These are phyloP conservation scores for Ascodesmis nigricans DNA, from an alignment of 495 filamentous ascomycete species.

Conservation along the genomic window DNA sequence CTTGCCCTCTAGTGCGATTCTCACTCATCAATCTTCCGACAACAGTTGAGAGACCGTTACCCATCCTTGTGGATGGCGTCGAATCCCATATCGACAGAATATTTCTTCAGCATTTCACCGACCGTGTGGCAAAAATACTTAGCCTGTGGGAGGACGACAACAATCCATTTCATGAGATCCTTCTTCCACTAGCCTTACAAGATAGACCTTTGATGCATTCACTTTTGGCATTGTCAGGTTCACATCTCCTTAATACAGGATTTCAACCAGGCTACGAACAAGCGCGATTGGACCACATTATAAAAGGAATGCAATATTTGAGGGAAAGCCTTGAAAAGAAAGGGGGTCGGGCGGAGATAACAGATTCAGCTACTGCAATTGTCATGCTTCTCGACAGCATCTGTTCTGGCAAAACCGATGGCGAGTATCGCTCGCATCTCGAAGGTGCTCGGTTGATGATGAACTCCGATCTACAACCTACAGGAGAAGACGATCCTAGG, in stretches of 20 bases:
- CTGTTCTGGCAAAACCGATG: conserved; percentile 51
- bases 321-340: conserved; percentile 24
- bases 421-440: conserved; percentile 65
- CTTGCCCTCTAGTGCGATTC: too few relatives aligned
- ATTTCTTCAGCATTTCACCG: conserved; percentile 73
- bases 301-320: conserved; percentile 37
- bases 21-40: too few relatives aligned
- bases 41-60: too few relatives aligned
- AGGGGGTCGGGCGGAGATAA: conserved; percentile 27
- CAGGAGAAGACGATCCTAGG: conserved; percentile 20
- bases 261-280: conserved; percentile 24
- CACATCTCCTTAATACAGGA: conserved; percentile 43
- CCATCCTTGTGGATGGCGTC: conserved; percentile 60
- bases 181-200: conserved; percentile 64
- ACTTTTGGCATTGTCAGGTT: conserved; percentile 64
- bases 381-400: conserved; percentile 64
- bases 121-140: conserved; percentile 55
- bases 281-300: conserved; percentile 37
- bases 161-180: conserved; percentile 74
- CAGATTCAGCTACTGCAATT: conserved; percentile 57
- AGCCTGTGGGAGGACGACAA: conserved; percentile 66
- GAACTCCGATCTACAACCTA: conserved; percentile 33
- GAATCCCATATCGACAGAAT: conserved; percentile 66
- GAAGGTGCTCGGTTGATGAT: conserved; percentile 52
- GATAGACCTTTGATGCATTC: conserved; percentile 85